Percentiles rank a stretch among this genome's conserved stretches.
Evolutionary conservation across 768 basidiomycete genomes (phyloP).

Genomic region (Phlebiopsis gigantea): DNA sequence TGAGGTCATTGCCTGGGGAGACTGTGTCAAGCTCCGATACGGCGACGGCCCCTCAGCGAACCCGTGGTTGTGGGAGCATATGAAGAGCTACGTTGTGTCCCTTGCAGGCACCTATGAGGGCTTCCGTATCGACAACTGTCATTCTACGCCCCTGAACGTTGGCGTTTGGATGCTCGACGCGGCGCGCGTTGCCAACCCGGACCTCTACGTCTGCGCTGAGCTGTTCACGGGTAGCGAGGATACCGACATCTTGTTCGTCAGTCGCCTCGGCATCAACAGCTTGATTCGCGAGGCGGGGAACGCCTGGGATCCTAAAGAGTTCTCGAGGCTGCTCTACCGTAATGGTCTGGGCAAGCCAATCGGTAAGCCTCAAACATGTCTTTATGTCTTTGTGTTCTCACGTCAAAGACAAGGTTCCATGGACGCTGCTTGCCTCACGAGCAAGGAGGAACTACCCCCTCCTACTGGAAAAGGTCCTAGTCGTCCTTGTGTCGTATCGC

Average conservation of each 20-base stretch:
- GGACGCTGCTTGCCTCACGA: constrained; percentile 83
- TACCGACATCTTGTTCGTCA: constrained; percentile 88
- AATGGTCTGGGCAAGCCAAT: constrained; percentile 93
- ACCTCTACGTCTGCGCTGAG: constrained; percentile 96
- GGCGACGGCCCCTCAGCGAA: constrained; percentile 75
- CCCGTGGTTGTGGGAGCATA: constrained; percentile 93
- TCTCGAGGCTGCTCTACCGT: constrained; percentile 82
- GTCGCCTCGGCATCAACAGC: constrained; percentile 88
- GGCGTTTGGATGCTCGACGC: constrained; percentile 93
- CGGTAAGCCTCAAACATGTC: constrained; percentile 45
- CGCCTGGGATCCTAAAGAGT: constrained; percentile 82
- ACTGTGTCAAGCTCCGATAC: constrained; percentile 97
- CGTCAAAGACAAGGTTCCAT: constrained; percentile 92
- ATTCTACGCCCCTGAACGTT: constrained; percentile 95
- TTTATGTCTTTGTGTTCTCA: background rate
- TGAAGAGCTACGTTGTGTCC: constrained; percentile 74
- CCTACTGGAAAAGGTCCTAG: constrained; percentile 80
- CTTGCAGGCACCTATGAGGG: constrained; percentile 88
- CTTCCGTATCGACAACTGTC: constrained; percentile 97
- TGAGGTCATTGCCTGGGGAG: constrained; percentile 96
- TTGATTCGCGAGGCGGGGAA: constrained; percentile 95
- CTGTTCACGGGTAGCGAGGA: constrained; percentile 95
- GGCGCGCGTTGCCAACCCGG: constrained; percentile 80
- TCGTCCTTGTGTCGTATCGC: constrained; percentile 67
- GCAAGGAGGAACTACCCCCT: constrained; percentile 68